These are phyloP conservation scores for Aspergillus incahuasiensis DNA, from an alignment of 495 filamentous ascomycete species.

Conservation along the genomic window DNA sequence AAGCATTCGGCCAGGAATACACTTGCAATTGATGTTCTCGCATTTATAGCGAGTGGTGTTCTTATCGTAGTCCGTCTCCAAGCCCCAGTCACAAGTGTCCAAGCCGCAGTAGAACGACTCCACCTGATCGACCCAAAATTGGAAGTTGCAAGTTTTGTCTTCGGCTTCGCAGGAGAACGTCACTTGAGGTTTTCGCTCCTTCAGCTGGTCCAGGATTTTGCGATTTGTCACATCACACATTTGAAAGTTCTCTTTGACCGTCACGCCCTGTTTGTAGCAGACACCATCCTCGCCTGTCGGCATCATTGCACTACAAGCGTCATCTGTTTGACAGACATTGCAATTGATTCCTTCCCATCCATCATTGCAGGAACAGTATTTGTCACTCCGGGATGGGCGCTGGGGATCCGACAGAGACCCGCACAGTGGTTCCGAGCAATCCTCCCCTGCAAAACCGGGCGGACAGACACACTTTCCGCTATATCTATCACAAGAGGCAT, in stretches of 20 bases:
- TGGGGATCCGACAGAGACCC: constrained; percentile 78
- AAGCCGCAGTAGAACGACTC: constrained; percentile 97
- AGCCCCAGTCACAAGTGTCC: constrained; percentile 69
- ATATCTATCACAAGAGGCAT: constrained; percentile 74
- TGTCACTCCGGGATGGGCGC: constrained; percentile 61
- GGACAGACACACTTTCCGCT: constrained; percentile 91
- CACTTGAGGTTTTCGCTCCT: constrained; percentile 79
- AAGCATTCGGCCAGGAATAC: constrained; percentile 85
- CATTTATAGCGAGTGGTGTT: constrained; percentile 85
- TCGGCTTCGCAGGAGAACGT: constrained; percentile 87
- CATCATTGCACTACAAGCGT: constrained; percentile 82
- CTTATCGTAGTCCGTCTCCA: constrained; percentile 59
- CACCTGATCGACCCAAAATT: constrained; percentile 91
- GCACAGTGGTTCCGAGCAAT: constrained; percentile 84
- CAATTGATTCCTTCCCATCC: constrained; percentile 99
- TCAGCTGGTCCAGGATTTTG: constrained; percentile 84
- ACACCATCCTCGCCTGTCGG: constrained; percentile 72
- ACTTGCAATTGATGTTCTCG: constrained; percentile 77
- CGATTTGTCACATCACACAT: constrained; percentile 96
- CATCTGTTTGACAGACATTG: constrained; percentile 83
- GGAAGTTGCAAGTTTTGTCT: constrained; percentile 76
- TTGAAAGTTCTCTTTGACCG: constrained; percentile 91
- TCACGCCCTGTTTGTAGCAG: constrained; percentile 85
- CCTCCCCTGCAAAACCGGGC: constrained; percentile 85
- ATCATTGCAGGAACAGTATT: constrained; percentile 79